Conservation (phyloP, 2,329 filamentous ascomycete species). For the Neonectria sp. region DNA sequence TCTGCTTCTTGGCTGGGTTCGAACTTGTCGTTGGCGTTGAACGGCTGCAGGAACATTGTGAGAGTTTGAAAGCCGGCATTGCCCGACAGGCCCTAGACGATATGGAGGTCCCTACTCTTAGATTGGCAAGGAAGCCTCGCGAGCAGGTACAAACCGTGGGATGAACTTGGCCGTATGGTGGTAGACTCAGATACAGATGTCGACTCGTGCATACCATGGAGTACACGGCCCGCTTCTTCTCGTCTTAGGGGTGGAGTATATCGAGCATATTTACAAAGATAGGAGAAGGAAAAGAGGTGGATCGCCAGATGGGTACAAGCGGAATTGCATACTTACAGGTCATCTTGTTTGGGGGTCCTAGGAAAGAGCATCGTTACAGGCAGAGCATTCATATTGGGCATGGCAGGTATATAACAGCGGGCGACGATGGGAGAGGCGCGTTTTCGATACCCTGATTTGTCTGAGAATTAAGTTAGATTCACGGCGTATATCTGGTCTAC, state of each 20-base stretch:
- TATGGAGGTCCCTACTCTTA: slow-evolving; percentile 49
- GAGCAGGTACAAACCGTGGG: slow-evolving; percentile 37
- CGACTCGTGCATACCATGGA: background rate
- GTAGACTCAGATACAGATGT: background rate
- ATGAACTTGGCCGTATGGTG: slow-evolving; percentile 15
- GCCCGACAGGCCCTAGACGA: slow-evolving; percentile 44
- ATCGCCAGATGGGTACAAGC: slow-evolving; percentile 1
- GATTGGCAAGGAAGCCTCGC: slow-evolving; percentile 43
- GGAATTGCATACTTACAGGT: slow-evolving; percentile 22
- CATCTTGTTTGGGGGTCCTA: slow-evolving; percentile 18
- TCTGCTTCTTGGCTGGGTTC: slow-evolving; percentile 89
- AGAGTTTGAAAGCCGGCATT: slow-evolving; percentile 50
- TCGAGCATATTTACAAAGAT: slow-evolving; percentile 3
- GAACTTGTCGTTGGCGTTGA: slow-evolving; percentile 73
- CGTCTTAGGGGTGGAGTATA: background rate
- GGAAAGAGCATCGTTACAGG: slow-evolving; percentile 24
- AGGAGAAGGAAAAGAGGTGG: slow-evolving; percentile 1
- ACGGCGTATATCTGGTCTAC: background rate
- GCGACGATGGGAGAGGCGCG: slow-evolving; percentile 22
- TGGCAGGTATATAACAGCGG: slow-evolving; percentile 26
- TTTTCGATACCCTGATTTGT: slow-evolving; percentile 41
- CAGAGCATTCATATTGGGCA: slow-evolving; percentile 26
- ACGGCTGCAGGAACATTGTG: slow-evolving; percentile 52
- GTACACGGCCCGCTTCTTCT: background rate
- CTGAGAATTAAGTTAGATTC: slow-evolving; percentile 30